Evolutionary conservation across 495 filamentous ascomycete species (phyloP).

Genomic region (Tuber borchii): DNA sequence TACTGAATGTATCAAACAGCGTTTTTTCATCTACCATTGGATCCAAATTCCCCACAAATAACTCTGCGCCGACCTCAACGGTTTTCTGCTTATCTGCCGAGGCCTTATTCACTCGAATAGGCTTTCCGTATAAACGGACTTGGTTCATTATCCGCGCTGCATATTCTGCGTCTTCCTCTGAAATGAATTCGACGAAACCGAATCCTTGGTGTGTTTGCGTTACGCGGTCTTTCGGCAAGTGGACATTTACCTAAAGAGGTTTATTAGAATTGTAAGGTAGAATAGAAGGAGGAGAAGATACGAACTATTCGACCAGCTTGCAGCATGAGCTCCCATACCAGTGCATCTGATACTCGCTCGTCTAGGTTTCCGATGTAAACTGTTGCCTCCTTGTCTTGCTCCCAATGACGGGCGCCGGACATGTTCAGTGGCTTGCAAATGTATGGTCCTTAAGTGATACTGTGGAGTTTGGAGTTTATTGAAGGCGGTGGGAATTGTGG

Average conservation of each 20-base stretch:
- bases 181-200: slow-evolving; percentile 97
- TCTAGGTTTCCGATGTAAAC: slow-evolving; percentile 98
- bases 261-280: slow-evolving; percentile 12
- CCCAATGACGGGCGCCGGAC: slow-evolving; percentile 54
- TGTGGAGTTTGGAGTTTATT: background rate
- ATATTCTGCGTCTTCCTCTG: slow-evolving; percentile 94
- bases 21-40: slow-evolving; percentile 91
- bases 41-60: slow-evolving; percentile 95
- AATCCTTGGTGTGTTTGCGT: slow-evolving; percentile 95
- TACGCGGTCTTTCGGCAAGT: slow-evolving; percentile 94
- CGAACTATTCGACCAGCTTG: slow-evolving; percentile 77
- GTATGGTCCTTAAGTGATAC: background rate
- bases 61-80: slow-evolving; percentile 90
- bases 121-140: slow-evolving; percentile 85
- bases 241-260: slow-evolving; percentile 65
- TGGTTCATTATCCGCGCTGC: slow-evolving; percentile 95
- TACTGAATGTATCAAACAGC: slow-evolving; percentile 93
- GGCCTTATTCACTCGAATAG: slow-evolving; percentile 94
- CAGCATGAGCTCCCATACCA: slow-evolving; percentile 96
- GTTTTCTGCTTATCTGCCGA: slow-evolving; percentile 95
- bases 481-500: background rate
- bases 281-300: background rate
- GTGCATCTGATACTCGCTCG: slow-evolving; percentile 81
- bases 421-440: slow-evolving; percentile 16
- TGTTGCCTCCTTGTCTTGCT: slow-evolving; percentile 97